phyloP scores from a whole-genome alignment of 1,139 yeast species.

The Wickerhamiella pararugosa region DNA sequence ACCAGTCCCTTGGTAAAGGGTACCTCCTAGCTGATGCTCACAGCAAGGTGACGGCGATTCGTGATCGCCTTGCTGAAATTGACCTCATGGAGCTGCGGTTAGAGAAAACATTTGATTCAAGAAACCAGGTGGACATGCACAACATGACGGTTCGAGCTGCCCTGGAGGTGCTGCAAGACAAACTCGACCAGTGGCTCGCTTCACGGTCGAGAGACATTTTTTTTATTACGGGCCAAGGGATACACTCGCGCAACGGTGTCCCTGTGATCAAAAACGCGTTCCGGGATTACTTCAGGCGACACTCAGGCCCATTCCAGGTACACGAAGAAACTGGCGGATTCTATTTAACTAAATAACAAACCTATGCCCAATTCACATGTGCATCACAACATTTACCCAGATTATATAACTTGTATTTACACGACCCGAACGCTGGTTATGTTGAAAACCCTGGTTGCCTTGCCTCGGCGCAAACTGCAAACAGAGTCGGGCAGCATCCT shows the following conservation, averaged over 20 bases:
- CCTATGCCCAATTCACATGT: no score
- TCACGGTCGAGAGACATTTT: slow-evolving; percentile 11
- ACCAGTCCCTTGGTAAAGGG: neutral
- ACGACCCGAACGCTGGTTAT: neutral
- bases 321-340: slow-evolving; percentile 5
- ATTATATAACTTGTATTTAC: no score
- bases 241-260: slow-evolving; percentile 20
- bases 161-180: slow-evolving; percentile 13
- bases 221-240: slow-evolving; percentile 23
- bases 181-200: slow-evolving; percentile 16
- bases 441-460: slow-evolving; percentile 9
- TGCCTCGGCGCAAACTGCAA: slow-evolving; percentile 14
- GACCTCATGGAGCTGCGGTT: slow-evolving; percentile 6
- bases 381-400: no score
- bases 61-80: slow-evolving; percentile 2
- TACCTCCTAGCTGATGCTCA: neutral
- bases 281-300: slow-evolving; percentile 13
- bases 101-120: slow-evolving; percentile 12
- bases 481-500: slow-evolving; percentile 19
- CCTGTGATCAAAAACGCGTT: slow-evolving; percentile 22
- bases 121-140: slow-evolving; percentile 19
- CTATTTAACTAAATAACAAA: neutral
- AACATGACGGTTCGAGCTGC: slow-evolving; percentile 20
- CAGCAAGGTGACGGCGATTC: neutral
- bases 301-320: neutral